Conservation (phyloP, 495 filamentous ascomycete species). For the Delitschia confertaspora region DNA sequence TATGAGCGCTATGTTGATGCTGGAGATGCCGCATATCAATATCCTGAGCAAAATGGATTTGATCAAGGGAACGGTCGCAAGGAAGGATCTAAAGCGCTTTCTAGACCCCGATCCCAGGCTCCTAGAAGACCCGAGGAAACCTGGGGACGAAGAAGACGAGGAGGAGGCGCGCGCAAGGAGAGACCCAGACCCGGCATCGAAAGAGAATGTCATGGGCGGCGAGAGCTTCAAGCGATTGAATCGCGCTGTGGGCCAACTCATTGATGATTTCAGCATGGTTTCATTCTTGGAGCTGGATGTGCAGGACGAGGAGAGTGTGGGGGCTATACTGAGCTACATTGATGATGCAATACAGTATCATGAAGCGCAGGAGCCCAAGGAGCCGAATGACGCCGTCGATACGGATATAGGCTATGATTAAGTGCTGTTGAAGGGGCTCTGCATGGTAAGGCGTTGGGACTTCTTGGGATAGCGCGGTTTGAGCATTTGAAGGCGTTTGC, state of each 20-base stretch:
- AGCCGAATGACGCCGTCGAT: slow-evolving; percentile 58
- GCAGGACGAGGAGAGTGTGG: slow-evolving; percentile 89
- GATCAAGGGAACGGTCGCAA: slow-evolving; percentile 70
- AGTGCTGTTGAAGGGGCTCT: no score
- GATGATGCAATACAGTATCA: slow-evolving; percentile 94
- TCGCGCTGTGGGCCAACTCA: slow-evolving; percentile 72
- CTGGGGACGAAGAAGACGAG: slow-evolving; percentile 36
- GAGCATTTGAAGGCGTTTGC: no score
- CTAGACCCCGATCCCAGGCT: slow-evolving; percentile 71
- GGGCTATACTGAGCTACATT: slow-evolving; percentile 86
- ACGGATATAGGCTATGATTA: no score
- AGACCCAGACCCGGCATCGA: slow-evolving; percentile 46
- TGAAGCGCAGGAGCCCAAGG: slow-evolving; percentile 89
- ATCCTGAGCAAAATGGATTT: slow-evolving; percentile 96
- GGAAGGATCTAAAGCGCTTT: slow-evolving; percentile 78
- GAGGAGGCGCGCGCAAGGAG: slow-evolving; percentile 24
- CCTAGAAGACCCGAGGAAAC: slow-evolving; percentile 67
- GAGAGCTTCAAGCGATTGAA: slow-evolving; percentile 71
- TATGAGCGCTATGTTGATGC: slow-evolving; percentile 98
- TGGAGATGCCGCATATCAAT: slow-evolving; percentile 92
- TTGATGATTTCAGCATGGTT: slow-evolving; percentile 97
- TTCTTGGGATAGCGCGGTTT: no score
- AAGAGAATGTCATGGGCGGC: slow-evolving; percentile 65
- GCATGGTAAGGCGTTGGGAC: no score
- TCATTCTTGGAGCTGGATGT: slow-evolving; percentile 83